These are phyloP conservation scores for Mycothermus thermophilus DNA, from an alignment of 495 filamentous ascomycete genomes.

Conservation along the genomic window DNA sequence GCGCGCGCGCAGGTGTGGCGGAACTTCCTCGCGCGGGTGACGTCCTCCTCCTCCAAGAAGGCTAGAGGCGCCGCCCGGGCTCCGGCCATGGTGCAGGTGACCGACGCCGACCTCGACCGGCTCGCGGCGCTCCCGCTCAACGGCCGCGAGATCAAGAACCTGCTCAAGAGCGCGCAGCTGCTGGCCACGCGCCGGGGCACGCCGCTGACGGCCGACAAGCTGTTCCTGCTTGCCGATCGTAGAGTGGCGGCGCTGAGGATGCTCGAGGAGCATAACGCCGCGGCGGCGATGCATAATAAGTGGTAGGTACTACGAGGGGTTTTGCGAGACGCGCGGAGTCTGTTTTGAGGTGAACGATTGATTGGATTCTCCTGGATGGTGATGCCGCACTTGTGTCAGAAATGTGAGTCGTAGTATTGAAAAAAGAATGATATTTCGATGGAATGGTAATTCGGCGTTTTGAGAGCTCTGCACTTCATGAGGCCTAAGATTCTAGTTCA, in stretches of 20 bases:
- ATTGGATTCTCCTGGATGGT: no score
- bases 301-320: neutral
- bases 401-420: no score
- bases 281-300: no score
- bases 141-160: conserved; percentile 33
- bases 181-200: conserved; percentile 3
- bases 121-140: conserved; percentile 17
- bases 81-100: conserved; percentile 10
- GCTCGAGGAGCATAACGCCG: conserved; percentile 3
- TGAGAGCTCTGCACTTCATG: no score
- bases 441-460: no score
- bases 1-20: conserved; percentile 16
- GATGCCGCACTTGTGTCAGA: no score
- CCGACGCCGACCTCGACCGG: conserved; percentile 11
- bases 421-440: no score
- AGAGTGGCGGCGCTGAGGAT: conserved; percentile 9
- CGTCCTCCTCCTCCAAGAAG: no score
- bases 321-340: no score
- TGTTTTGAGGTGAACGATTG: no score
- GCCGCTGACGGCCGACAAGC: conserved; percentile 4
- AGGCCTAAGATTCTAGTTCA: no score
- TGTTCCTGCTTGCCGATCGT: conserved; percentile 12
- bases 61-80: no score
- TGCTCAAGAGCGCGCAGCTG: conserved; percentile 27
- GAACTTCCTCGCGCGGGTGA: conserved; percentile 11